Base-by-base conservation (phyloP, 805 yeast genomes). In the Cyberlindnera mississippiensis region DNA sequence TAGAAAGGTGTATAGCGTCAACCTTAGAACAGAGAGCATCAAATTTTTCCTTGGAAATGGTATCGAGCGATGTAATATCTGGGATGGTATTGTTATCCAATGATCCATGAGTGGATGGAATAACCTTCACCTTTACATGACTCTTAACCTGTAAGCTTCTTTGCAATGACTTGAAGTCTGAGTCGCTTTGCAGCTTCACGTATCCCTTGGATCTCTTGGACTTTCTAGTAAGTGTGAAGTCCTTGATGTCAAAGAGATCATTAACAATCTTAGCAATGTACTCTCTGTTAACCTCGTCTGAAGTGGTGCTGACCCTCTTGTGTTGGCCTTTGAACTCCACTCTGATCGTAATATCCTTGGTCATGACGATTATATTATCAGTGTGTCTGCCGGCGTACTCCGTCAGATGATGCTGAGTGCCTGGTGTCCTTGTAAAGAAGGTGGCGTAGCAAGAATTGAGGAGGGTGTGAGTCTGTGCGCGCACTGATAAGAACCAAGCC, bases 81-180 rank as follows among this genome's bases (percentile, higher is more conserved):
- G 27, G 4, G 8, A 9, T 27, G 20, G 24, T 8, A 4, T 3
- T 7, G 16, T 9, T 27, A 15, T 29, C 14, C 9, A n/a, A 26
- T 16, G 20, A 8, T 12, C 12, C 13, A n/a, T 18, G 17, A 19
- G 33, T 15, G 9, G 8, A 20, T 19, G 36, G 32, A n/a, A 30
- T 26, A 17, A 48, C 44, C 34, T 37, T 45, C 33, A 49, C 10
- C 31, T 38, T 46, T 13, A 49, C 16, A 36, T 40, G 44, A 10
- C 24, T 42, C 39, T 49, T 49, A 17, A 49, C 53, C 26, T 44
- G 35, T 15, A 49, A 28, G 34, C 50, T 46, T 34, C 49, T 42
- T 19, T 38, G 35, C 20, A 49, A 19, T 4, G 35, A 26, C 38
- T 36, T 46, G 35, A 38, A 49, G 39, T 49, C 53, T 13, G 35